Percentiles rank a stretch among this genome's conserved stretches.
Conservation (phyloP, 345 rosid species). For the Capsella bursapastoris region DNA sequence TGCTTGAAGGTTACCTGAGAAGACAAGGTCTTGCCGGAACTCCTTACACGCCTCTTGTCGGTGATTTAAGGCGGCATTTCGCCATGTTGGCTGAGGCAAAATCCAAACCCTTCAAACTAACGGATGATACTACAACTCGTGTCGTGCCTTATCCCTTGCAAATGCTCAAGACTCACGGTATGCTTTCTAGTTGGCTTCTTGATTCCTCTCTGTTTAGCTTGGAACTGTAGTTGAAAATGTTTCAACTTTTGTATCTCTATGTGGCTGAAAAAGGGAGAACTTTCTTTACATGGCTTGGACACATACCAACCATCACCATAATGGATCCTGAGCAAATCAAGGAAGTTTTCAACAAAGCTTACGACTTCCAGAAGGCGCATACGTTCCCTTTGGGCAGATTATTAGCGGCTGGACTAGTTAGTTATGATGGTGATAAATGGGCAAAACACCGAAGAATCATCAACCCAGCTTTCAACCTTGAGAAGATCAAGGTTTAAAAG, state of each 20-base stretch:
- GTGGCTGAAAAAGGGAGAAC: slow-evolving; percentile 47
- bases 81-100: slow-evolving; percentile 37
- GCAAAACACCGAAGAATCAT: slow-evolving; percentile 48
- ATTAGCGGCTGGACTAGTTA: slow-evolving; percentile 40
- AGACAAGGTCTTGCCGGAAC: slow-evolving; percentile 45
- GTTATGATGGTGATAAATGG: slow-evolving; percentile 53
- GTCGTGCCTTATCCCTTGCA: slow-evolving; percentile 29
- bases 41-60: slow-evolving; percentile 41
- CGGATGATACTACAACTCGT: slow-evolving; percentile 42
- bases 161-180: slow-evolving; percentile 42
- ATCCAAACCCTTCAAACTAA: slow-evolving; percentile 35
- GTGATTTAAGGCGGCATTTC: slow-evolving; percentile 35
- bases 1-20: slow-evolving; percentile 42
- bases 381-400: slow-evolving; percentile 21
- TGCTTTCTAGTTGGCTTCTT: neutral
- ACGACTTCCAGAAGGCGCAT: slow-evolving; percentile 45
- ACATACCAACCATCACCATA: slow-evolving; percentile 48
- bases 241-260: slow-evolving; percentile 1
- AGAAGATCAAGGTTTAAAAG: slow-evolving; percentile 47
- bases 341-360: slow-evolving; percentile 45
- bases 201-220: neutral
- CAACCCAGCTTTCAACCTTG: slow-evolving; percentile 55
- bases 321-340: slow-evolving; percentile 50
- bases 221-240: neutral
- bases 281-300: slow-evolving; percentile 53